phyloP scores from a whole-genome alignment of 495 filamentous ascomycete species.

The Astrothelium macrocarpum region DNA sequence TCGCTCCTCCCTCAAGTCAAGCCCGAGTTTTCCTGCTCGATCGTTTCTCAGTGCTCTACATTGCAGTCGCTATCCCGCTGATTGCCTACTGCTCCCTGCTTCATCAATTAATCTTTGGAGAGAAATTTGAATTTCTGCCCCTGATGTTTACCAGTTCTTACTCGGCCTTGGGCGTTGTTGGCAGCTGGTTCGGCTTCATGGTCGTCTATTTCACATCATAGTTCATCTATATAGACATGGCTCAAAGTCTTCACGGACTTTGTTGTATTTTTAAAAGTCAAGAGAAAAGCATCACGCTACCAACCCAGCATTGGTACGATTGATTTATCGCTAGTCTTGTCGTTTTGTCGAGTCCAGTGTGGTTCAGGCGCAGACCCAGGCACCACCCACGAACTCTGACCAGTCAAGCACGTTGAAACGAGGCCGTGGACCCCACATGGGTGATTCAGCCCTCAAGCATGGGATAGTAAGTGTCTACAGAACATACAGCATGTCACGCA shows the following conservation, averaged over 20 bases:
- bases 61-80: constrained; percentile 75
- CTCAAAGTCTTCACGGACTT: not conserved
- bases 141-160: constrained; percentile 97
- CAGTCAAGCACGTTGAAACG: not conserved
- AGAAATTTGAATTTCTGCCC: constrained; percentile 78
- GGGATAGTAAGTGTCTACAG: not conserved
- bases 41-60: constrained; percentile 79
- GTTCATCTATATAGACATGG: not conserved
- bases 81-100: constrained; percentile 80
- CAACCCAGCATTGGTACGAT: not conserved
- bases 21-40: constrained; percentile 79
- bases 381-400: not conserved
- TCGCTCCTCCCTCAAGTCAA: constrained; percentile 61
- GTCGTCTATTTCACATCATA: constrained; percentile 76
- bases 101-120: constrained; percentile 74
- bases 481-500: not conserved
- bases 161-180: constrained; percentile 87
- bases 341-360: not conserved
- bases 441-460: not conserved
- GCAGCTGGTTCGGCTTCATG: constrained; percentile 92
- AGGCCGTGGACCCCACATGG: not conserved
- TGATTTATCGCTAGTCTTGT: not conserved
- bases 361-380: not conserved
- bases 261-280: not conserved
- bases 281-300: not conserved